Evolutionary conservation across 805 yeast species (phyloP), one percentile per base, ranked within the genome.

Genomic region (Candida manassasensis): DNA sequence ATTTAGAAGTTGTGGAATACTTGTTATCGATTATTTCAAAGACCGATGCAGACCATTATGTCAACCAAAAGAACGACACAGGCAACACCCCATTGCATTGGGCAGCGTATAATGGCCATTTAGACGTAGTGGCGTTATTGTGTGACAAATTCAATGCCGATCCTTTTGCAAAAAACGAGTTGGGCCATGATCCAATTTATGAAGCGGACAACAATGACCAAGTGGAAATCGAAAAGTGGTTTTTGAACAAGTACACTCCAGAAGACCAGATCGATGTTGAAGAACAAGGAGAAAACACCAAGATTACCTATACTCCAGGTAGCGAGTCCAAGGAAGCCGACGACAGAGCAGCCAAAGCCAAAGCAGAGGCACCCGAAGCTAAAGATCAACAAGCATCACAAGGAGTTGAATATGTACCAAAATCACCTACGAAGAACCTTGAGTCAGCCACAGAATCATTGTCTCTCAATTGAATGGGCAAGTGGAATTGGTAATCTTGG

Each of bases 31-130:
- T 77, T 19, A 39, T 79, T 4, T 49, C 71, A 1, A 56, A 64
- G 21, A 65, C 56, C 21, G 71, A 77, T 7, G 75, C 77, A 11
- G 48, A 36, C 9, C 36, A 41, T 19, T 49, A 62, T 38, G 67
- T 60, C 10, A 41, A 53, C 17, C 47, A 46, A 12, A 40, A 66
- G 37, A 93, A 93, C 54, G 83, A 77, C 33, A 77, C 83, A 14
- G 98, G 97, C 2, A 93, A 93, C 57, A 89, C 98, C 0, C 84
- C 97, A 1, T 68, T 93, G 44, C 97, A 93, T 57, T 93, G 99
- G 99, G 97, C 97, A 0, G 74, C 95, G 0, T 74, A 79, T 45
- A 88, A 85, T 50, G 97, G 97, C 1, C 88, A 88, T 49, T 57
- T 86, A 38, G 79, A 74, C 3, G 65, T 81, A 6, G 90, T 86